Conservation (phyloP, 2,329 filamentous ascomycete genomes). For the Catunica adiposa region DNA sequence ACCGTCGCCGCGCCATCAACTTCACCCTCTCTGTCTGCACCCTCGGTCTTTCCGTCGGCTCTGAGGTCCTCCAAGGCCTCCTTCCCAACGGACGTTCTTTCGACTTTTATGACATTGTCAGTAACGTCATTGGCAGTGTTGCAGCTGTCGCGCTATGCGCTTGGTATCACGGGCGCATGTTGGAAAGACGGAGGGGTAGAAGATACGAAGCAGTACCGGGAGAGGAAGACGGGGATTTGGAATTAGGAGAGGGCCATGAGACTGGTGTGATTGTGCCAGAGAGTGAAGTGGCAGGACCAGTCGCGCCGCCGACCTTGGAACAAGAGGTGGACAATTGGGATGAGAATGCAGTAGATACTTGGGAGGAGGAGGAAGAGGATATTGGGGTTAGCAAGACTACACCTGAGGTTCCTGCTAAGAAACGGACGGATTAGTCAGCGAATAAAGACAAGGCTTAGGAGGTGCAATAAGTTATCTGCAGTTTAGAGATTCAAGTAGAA, state of each 20-base stretch:
- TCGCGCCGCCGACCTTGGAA: constrained; percentile 37
- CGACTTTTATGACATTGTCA: constrained; percentile 72
- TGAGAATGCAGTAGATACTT: constrained; percentile 52
- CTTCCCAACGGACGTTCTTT: constrained; percentile 56
- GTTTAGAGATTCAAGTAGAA: no score
- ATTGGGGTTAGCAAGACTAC: constrained; percentile 15
- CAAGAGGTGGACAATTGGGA: constrained; percentile 89
- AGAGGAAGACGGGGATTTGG: constrained; percentile 47
- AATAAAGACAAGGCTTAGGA: no score
- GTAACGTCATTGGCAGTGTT: constrained; percentile 69
- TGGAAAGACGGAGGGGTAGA: constrained; percentile 64
- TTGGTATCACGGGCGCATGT: constrained; percentile 92
- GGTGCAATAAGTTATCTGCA: no score
- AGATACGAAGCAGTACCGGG: constrained; percentile 55
- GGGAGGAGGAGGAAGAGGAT: constrained; percentile 32
- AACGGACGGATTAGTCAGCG: constrained; percentile 21
- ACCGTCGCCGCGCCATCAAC: constrained; percentile 68
- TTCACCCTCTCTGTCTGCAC: constrained; percentile 72
- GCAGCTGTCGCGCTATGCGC: constrained; percentile 56
- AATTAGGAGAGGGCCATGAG: constrained; percentile 59
- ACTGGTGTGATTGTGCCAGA: constrained; percentile 37
- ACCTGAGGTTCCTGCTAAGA: constrained; percentile 20
- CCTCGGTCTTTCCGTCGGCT: constrained; percentile 50
- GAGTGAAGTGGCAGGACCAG: constrained; percentile 16
- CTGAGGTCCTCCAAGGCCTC: constrained; percentile 58